A percentile compares a stretch with the other conserved stretches of the same genome.
Conservation (phyloP, 208 protist species). For the Crithidia brevicula region DNA sequence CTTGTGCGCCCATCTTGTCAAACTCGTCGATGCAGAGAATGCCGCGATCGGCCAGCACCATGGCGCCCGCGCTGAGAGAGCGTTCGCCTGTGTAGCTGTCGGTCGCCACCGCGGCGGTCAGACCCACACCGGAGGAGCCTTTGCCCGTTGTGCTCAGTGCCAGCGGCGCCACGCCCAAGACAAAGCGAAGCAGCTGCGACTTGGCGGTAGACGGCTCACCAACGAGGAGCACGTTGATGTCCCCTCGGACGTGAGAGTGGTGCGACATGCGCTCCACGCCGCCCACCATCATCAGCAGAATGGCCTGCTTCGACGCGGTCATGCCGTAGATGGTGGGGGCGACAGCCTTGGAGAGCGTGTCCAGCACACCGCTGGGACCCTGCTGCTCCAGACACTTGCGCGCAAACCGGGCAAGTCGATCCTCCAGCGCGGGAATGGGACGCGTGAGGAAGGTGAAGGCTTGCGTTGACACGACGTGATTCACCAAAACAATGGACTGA, state of each 20-base stretch:
- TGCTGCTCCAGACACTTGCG: conserved; percentile 61
- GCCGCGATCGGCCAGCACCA: conserved; percentile 99
- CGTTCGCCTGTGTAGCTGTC: conserved; percentile 98
- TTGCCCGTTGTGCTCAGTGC: conserved; percentile 98
- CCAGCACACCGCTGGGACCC: conserved; percentile 78
- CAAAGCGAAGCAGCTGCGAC: conserved; percentile 99
- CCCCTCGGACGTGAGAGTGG: conserved; percentile 96
- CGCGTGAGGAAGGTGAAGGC: conserved; percentile 56
- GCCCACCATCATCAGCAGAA: conserved; percentile 98
- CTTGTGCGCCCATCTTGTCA: conserved; percentile 99
- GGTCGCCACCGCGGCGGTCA: conserved; percentile 98
- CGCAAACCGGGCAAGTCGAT: conserved; percentile 79
- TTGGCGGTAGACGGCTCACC: conserved; percentile 99
- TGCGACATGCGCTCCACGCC: conserved; percentile 96
- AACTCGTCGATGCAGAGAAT: conserved; percentile 99
- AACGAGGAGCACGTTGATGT: conserved; percentile 99
- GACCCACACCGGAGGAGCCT: conserved; percentile 97
- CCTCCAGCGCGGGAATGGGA: conserved; percentile 54
- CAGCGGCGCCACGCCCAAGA: conserved; percentile 96
- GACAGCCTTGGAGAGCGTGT: conserved; percentile 88
- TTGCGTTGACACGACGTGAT: conserved; percentile 85
- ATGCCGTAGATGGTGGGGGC: conserved; percentile 99
- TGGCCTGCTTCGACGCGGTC: conserved; percentile 95
- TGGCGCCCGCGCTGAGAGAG: conserved; percentile 98
- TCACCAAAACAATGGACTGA: conserved; percentile 95